Evolutionary conservation across 202 grass and related monocot species (phyloP).

Genomic region (Elaeis oleifera): DNA sequence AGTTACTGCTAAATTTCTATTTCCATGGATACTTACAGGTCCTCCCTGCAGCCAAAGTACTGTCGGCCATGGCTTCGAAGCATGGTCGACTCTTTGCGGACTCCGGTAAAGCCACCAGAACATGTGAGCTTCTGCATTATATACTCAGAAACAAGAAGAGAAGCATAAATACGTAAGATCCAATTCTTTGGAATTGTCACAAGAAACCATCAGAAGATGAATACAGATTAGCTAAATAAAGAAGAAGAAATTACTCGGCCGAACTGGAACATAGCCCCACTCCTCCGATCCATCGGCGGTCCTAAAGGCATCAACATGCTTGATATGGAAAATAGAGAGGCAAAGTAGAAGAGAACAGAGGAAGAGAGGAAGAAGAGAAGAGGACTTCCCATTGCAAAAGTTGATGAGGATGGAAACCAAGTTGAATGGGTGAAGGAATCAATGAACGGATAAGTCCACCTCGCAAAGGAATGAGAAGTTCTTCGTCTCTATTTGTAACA

Average conservation of each 20-base stretch:
- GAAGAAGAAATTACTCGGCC: conserved; percentile 40
- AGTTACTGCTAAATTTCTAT: too few species aligned
- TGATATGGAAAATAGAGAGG: too few species aligned
- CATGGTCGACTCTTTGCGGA: conserved; percentile 39
- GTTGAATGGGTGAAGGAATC: neutral
- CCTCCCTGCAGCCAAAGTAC: conserved; percentile 96
- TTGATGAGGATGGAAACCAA: neutral
- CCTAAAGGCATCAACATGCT: conserved; percentile 8
- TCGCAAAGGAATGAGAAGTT: too few species aligned
- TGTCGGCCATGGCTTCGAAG: conserved; percentile 63
- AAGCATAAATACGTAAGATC: neutral
- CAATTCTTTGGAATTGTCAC: too few species aligned
- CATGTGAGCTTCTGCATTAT: conserved; percentile 73
- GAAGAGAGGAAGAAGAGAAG: conserved; percentile 7
- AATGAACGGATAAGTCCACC: too few species aligned
- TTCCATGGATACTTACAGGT: conserved; percentile 28
- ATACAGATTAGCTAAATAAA: too few species aligned
- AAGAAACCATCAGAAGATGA: too few species aligned
- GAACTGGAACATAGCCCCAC: conserved; percentile 82
- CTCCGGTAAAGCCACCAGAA: conserved; percentile 97
- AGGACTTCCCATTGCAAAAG: neutral
- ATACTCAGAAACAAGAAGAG: neutral
- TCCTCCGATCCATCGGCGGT: conserved; percentile 57
- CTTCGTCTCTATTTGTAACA: too few species aligned
- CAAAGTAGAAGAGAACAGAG: conserved; percentile 1